Percentiles rank a stretch among this genome's conserved stretches.
Conservation (phyloP, 2,329 filamentous ascomycete genomes). For the Pseudogymnoascus sp. region DNA sequence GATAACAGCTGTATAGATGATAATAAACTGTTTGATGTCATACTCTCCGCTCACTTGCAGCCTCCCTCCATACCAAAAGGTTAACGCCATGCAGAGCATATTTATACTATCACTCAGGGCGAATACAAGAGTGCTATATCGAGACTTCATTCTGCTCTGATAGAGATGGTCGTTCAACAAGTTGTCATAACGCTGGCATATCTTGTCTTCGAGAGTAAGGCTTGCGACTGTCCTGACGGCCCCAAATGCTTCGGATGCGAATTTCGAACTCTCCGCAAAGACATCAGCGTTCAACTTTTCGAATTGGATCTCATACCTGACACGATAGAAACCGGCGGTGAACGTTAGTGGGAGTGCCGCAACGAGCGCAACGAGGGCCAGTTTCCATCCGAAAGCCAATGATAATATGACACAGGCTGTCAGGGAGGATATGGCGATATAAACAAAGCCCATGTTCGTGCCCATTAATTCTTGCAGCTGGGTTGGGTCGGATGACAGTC, state of each 20-base stretch:
- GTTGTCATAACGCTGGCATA: slow-evolving; percentile 40
- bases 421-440: slow-evolving; percentile 56
- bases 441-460: slow-evolving; percentile 43
- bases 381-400: slow-evolving; percentile 68
- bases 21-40: slow-evolving; percentile 40
- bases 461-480: slow-evolving; percentile 43
- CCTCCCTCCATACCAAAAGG: slow-evolving; percentile 44
- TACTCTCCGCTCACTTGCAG: slow-evolving; percentile 36
- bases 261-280: slow-evolving; percentile 53
- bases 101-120: slow-evolving; percentile 46
- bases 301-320: slow-evolving; percentile 47
- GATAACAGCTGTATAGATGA: slow-evolving; percentile 45
- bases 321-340: slow-evolving; percentile 37
- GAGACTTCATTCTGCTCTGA: slow-evolving; percentile 40
- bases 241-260: slow-evolving; percentile 53
- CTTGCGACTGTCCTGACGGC: slow-evolving; percentile 54
- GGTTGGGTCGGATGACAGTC: slow-evolving; percentile 40
- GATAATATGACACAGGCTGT: slow-evolving; percentile 56
- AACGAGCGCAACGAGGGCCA: slow-evolving; percentile 58
- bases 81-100: slow-evolving; percentile 48
- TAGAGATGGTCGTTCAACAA: slow-evolving; percentile 40
- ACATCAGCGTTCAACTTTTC: slow-evolving; percentile 48
- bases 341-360: slow-evolving; percentile 46
- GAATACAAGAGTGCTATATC: slow-evolving; percentile 42
- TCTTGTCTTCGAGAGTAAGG: slow-evolving; percentile 51